These are phyloP conservation scores for Monosporozyma yasuniensis DNA, from an alignment of 805 yeast genomes.

Conservation along the genomic window DNA sequence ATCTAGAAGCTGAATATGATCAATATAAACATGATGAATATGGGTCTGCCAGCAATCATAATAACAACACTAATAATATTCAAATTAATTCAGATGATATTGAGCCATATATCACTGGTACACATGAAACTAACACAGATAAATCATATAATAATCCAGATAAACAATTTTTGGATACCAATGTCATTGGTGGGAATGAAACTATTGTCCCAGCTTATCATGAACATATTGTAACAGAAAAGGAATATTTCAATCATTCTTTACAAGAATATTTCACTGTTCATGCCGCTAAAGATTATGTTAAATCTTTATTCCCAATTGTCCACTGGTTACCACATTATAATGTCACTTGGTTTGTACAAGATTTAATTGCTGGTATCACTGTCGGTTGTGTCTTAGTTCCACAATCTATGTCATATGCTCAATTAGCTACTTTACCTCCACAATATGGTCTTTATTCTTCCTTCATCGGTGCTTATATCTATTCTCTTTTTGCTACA, in stretches of 20 bases:
- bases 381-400: conserved; percentile 90
- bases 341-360: conserved; percentile 66
- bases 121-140: not conserved
- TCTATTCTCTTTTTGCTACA: conserved; percentile 86
- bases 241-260: conserved; percentile 18
- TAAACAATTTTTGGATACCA: not conserved
- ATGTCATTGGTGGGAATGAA: not conserved
- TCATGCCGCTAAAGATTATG: conserved; percentile 36
- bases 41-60: not conserved
- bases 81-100: not conserved
- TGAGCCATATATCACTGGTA: not conserved
- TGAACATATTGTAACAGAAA: conserved; percentile 15
- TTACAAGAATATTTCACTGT: conserved; percentile 25
- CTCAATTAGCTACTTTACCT: conserved; percentile 70
- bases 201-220: conserved; percentile 11
- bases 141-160: not conserved
- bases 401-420: conserved; percentile 95
- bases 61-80: not conserved
- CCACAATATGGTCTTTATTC: conserved; percentile 87
- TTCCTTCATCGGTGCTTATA: conserved; percentile 82
- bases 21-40: conserved; percentile 16
- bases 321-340: conserved; percentile 78
- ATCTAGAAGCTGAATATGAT: conserved; percentile 24
- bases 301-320: conserved; percentile 67
- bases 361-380: conserved; percentile 84